Conservation (phyloP, 148 eudicot genomes). For the Euryodendron excelsum region DNA sequence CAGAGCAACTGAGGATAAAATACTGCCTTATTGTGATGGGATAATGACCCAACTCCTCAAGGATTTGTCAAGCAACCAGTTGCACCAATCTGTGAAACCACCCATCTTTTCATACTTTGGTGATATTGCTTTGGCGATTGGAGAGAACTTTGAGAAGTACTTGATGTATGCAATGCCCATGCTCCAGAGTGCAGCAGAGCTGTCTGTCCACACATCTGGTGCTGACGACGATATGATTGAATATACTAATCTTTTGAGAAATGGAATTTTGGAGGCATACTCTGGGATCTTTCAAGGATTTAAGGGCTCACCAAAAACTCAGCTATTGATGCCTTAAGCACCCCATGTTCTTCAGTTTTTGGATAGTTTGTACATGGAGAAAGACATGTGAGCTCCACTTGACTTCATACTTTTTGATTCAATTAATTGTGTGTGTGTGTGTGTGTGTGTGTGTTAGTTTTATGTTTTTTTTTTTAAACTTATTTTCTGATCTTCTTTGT, state of each 20-base stretch:
- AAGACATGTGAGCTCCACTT: conserved; percentile 78
- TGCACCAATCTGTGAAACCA: too few species aligned
- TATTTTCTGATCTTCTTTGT: neutral
- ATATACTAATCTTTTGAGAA: conserved; percentile 70
- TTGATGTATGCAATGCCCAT: too few species aligned
- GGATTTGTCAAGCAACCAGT: conserved; percentile 71
- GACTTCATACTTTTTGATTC: neutral
- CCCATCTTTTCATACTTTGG: too few species aligned
- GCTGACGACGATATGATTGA: conserved; percentile 79
- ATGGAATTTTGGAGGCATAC: conserved; percentile 86
- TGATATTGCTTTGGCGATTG: too few species aligned
- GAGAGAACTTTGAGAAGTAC: too few species aligned
- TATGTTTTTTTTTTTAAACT: neutral
- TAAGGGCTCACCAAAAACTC: conserved; percentile 74
- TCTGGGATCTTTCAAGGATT: conserved; percentile 94
- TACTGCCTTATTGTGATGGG: conserved; percentile 87
- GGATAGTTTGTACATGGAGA: conserved; percentile 80
- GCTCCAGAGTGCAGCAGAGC: too few species aligned
- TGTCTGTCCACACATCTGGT: conserved; percentile 62
- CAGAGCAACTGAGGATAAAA: conserved; percentile 81
- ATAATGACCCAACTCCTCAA: conserved; percentile 95
- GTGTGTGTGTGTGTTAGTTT: neutral
- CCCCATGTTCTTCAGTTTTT: conserved; percentile 74
- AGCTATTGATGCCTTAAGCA: conserved; percentile 67
- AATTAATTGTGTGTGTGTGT: too few species aligned